A percentile compares a stretch with the other conserved stretches of the same genome.
These are phyloP conservation scores for Globisporangium solare DNA, from an alignment of 352 stramenopile genomes.

Conservation along the genomic window DNA sequence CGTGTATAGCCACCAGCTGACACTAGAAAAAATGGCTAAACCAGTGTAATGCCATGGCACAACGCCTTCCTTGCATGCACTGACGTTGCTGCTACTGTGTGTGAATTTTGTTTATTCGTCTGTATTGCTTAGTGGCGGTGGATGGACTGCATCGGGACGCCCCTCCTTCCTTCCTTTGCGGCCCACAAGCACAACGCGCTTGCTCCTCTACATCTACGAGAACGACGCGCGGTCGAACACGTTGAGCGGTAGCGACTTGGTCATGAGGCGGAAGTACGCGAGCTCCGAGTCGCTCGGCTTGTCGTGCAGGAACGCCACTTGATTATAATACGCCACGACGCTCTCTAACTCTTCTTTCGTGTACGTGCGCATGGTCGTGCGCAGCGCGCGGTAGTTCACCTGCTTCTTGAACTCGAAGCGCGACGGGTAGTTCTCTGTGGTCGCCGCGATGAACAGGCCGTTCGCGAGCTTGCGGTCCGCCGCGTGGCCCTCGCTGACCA, in stretches of 20 bases:
- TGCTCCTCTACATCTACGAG: slow-evolving; percentile 40
- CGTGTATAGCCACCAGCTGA: no score
- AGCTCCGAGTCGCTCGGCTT: slow-evolving; percentile 65
- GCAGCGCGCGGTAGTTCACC: slow-evolving; percentile 73
- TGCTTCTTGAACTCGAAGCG: slow-evolving; percentile 77
- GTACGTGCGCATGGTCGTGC: slow-evolving; percentile 76
- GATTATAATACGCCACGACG: slow-evolving; percentile 83
- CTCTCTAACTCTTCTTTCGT: slow-evolving; percentile 66
- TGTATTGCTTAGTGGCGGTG: no score
- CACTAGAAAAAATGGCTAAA: no score
- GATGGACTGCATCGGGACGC: no score
- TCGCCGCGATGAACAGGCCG: slow-evolving; percentile 76
- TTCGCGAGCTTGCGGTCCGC: slow-evolving; percentile 65
- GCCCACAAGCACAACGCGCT: no score
- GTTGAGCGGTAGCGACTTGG: slow-evolving; percentile 71
- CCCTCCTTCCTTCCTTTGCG: no score
- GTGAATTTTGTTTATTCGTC: no score
- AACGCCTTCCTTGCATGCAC: no score
- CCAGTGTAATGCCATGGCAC: no score
- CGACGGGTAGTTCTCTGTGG: slow-evolving; percentile 81
- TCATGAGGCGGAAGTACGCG: slow-evolving; percentile 85
- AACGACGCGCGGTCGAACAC: slow-evolving; percentile 84
- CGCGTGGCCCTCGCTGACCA: slow-evolving; percentile 58
- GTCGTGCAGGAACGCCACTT: slow-evolving; percentile 42
- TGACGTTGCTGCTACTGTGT: no score